phyloP scores from a whole-genome alignment of 768 basidiomycete genomes.

The Boletales sp. region DNA sequence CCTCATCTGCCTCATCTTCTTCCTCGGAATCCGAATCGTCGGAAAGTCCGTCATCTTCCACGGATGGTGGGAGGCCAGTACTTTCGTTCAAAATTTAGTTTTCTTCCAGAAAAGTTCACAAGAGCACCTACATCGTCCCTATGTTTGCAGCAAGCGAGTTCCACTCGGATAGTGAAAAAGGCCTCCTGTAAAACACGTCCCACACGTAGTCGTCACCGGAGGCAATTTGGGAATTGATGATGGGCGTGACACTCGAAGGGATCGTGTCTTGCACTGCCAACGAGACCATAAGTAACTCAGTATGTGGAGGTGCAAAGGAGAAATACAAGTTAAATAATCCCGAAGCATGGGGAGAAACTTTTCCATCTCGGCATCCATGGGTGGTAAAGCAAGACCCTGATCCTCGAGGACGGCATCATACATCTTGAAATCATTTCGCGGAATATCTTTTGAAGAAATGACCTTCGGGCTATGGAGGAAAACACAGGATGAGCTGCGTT shows the following conservation, averaged over 20 bases:
- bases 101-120: not conserved
- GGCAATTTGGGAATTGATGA: not conserved
- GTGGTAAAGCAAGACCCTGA: conserved; percentile 25
- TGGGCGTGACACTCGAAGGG: conserved; percentile 7
- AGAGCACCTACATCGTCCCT: conserved; percentile 56
- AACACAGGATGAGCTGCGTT: not conserved
- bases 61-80: conserved; percentile 59
- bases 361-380: conserved; percentile 61
- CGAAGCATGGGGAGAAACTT: conserved; percentile 76
- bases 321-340: conserved; percentile 61
- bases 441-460: conserved; percentile 47
- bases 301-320: not conserved
- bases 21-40: conserved; percentile 62
- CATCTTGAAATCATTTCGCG: conserved; percentile 53
- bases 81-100: conserved; percentile 30
- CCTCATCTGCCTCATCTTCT: conserved; percentile 78
- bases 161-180: conserved; percentile 57
- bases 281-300: not conserved
- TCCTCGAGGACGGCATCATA: conserved; percentile 64
- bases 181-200: conserved; percentile 79
- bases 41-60: conserved; percentile 50
- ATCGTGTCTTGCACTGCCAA: conserved; percentile 26
- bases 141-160: conserved; percentile 52
- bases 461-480: conserved; percentile 49
- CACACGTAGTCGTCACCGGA: conserved; percentile 68